Conservation (phyloP, 768 basidiomycete species). For the Piloderma croceum region DNA sequence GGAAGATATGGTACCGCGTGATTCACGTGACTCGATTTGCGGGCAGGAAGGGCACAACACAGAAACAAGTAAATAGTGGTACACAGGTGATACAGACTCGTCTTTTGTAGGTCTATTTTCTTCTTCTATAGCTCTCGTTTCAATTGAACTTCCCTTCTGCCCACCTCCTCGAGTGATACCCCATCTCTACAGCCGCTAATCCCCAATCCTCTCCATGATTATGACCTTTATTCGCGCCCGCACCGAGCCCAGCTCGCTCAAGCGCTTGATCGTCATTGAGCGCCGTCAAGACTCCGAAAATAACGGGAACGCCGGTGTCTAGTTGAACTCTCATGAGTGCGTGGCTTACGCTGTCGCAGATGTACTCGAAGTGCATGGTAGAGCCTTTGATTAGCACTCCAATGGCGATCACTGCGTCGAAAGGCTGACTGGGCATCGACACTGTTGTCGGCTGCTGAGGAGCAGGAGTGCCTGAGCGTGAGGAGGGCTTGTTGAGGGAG, state of each 20-base stretch:
- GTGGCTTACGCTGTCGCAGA: slow-evolving; percentile 88
- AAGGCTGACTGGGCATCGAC: slow-evolving; percentile 55
- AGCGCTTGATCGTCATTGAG: slow-evolving; percentile 92
- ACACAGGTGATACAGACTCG: too few species aligned
- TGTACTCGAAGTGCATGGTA: slow-evolving; percentile 99
- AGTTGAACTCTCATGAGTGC: slow-evolving; percentile 93
- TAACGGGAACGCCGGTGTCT: slow-evolving; percentile 89
- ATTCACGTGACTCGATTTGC: too few species aligned
- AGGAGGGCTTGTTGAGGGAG: slow-evolving; percentile 30
- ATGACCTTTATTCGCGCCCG: slow-evolving; percentile 68
- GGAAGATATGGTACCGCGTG: too few species aligned
- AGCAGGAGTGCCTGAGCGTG: slow-evolving; percentile 51
- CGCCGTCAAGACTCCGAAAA: slow-evolving; percentile 94
- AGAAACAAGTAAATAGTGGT: too few species aligned
- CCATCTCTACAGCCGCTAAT: slow-evolving; percentile 94
- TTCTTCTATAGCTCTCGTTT: too few species aligned
- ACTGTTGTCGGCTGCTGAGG: slow-evolving; percentile 29
- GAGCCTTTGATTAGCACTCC: slow-evolving; percentile 97
- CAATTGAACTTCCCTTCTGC: slow-evolving; percentile 68
- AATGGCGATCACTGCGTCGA: slow-evolving; percentile 95
- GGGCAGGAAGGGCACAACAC: too few species aligned
- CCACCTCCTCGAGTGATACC: slow-evolving; percentile 60
- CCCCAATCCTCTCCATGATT: slow-evolving; percentile 99
- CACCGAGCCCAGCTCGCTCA: slow-evolving; percentile 85
- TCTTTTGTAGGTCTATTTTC: too few species aligned